These are phyloP conservation scores for Pulveroboletus sp. DNA, from an alignment of 768 basidiomycete species.

Conservation along the genomic window DNA sequence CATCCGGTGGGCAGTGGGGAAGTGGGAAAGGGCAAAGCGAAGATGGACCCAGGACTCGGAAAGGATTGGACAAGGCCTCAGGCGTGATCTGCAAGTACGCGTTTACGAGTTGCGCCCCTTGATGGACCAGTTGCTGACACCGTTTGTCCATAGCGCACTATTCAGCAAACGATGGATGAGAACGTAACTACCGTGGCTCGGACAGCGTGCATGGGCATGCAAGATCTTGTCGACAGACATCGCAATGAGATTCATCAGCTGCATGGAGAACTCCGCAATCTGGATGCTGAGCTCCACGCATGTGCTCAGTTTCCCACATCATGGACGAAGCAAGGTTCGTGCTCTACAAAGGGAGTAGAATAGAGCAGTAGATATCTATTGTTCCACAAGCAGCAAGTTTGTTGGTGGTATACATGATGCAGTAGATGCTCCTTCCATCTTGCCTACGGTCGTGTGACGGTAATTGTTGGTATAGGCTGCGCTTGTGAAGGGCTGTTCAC, in stretches of 20 bases:
- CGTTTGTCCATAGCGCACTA: constrained; percentile 35
- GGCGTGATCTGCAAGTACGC: constrained; percentile 59
- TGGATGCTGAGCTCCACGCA: constrained; percentile 34
- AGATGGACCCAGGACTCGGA: constrained; percentile 66
- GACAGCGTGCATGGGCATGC: constrained; percentile 44
- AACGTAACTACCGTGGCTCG: constrained; percentile 51
- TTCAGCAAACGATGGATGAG: constrained; percentile 45
- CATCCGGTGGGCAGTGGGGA: constrained; percentile 57
- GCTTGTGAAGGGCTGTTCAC: constrained; percentile 2
- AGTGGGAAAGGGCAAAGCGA: constrained; percentile 64
- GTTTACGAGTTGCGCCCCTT: background rate
- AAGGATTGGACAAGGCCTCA: constrained; percentile 57
- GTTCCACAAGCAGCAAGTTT: constrained; percentile 4
- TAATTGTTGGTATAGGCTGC: constrained; percentile 25
- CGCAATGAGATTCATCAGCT: constrained; percentile 43
- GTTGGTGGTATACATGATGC: constrained; percentile 25
- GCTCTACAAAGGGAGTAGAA: constrained; percentile 1
- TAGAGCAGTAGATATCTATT: constrained; percentile 16
- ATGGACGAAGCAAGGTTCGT: background rate
- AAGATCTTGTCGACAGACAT: constrained; percentile 36
- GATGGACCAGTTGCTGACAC: constrained; percentile 1
- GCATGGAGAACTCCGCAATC: constrained; percentile 37
- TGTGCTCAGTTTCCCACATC: constrained; percentile 7
- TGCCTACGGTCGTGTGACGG: constrained; percentile 22
- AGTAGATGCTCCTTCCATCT: constrained; percentile 16